Evolutionary conservation across 148 eudicot genomes (phyloP), one percentile per base, ranked within the genome.

Genomic region (Fagopyrum esculentum): DNA sequence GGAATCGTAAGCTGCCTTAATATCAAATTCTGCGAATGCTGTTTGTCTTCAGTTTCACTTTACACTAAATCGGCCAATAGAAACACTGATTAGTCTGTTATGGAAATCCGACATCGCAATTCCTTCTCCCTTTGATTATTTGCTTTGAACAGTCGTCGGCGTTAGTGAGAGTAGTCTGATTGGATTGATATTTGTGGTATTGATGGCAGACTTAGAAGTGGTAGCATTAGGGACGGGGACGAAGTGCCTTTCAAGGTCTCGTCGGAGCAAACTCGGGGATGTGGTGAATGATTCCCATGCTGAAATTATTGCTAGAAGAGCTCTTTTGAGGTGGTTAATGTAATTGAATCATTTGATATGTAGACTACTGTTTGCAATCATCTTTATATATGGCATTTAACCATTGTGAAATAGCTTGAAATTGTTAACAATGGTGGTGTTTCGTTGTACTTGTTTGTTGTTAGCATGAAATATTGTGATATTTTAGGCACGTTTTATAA

Each of bases 261-360:
- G n/a, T n/a, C n/a, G n/a, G n/a, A n/a, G n/a, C n/a, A n/a, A n/a
- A n/a, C n/a, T n/a, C n/a, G n/a, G n/a, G n/a, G n/a, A n/a, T n/a
- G n/a, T n/a, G n/a, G n/a, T n/a, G n/a, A n/a, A 94, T 72, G 98
- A 91, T 88, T 89, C 95, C n/a, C 98, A 94, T 76, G 98, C 98
- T 72, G 98, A 94, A 74, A 78, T 94, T 73, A 80, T 91, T 13
- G 95, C 96, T 9, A 79, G 98, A 61, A 78, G 98, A 83, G 87
- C 97, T 74, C 81, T 94, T 71, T 63, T 94, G 45, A 91, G 97
- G 98, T 86, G 70, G 9, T 73, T 73, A n/a, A n/a, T n/a, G n/a
- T n/a, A n/a, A n/a, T n/a, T n/a, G n/a, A n/a, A n/a, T n/a, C n/a
- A 17, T n/a, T 64, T 74, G 64, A 26, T 74, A 19, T 10, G n/a